phyloP scores from a whole-genome alignment of 331 rosid genomes.

The Prunus yedoensis region DNA sequence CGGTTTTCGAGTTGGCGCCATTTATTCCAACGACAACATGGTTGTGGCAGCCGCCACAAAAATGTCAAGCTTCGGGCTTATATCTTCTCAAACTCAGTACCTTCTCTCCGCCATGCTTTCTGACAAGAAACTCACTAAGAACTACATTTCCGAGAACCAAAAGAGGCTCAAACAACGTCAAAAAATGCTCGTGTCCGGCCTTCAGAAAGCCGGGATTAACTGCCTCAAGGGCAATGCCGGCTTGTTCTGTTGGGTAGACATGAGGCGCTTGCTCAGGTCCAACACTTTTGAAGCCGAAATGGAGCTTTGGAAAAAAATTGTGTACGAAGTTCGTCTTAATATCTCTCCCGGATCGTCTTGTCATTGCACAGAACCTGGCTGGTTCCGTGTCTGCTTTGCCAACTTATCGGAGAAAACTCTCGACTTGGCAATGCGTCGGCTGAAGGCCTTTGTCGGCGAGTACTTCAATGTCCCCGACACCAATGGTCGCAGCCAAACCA shows the following conservation, averaged over 20 bases:
- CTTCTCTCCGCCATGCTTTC: slow-evolving; percentile 85
- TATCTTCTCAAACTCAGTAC: slow-evolving; percentile 89
- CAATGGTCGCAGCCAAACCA: slow-evolving; percentile 2
- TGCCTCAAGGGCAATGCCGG: slow-evolving; percentile 83
- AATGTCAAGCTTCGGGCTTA: slow-evolving; percentile 95
- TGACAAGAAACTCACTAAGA: slow-evolving; percentile 69
- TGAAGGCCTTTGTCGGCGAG: slow-evolving; percentile 54
- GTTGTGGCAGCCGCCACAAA: slow-evolving; percentile 82
- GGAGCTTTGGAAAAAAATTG: slow-evolving; percentile 85
- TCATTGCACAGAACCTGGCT: slow-evolving; percentile 90
- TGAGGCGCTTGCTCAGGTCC: slow-evolving; percentile 71
- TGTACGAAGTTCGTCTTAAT: slow-evolving; percentile 67
- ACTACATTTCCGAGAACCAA: slow-evolving; percentile 67
- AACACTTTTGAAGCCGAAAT: slow-evolving; percentile 78
- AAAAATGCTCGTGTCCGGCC: slow-evolving; percentile 52
- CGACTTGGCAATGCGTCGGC: slow-evolving; percentile 64
- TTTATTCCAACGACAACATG: slow-evolving; percentile 66
- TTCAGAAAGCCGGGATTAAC: slow-evolving; percentile 56
- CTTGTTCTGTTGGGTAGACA: slow-evolving; percentile 89
- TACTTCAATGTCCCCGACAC: slow-evolving; percentile 15
- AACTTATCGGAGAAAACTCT: slow-evolving; percentile 74
- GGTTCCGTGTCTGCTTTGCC: slow-evolving; percentile 94
- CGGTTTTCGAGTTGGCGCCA: slow-evolving; percentile 88
- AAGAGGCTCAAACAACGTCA: slow-evolving; percentile 65
- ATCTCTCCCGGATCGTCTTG: slow-evolving; percentile 90